Conservation (phyloP, 257 asterid species). For the Rhazya stricta region DNA sequence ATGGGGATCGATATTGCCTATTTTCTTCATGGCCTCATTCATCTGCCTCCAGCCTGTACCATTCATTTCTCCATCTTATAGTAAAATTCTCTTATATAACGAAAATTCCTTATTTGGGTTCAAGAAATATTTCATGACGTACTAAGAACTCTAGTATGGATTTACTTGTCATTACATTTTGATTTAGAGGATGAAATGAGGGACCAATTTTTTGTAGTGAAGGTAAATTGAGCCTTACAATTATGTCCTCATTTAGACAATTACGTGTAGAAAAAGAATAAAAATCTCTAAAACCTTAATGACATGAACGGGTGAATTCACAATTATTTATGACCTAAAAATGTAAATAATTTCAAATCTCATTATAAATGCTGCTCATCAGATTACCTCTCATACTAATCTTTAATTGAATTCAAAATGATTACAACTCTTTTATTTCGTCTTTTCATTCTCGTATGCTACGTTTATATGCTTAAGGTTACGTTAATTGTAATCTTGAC, state of each 20-base stretch:
- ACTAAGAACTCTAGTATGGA: too few species aligned
- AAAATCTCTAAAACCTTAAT: not conserved
- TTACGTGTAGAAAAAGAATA: not conserved
- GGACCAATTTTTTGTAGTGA: not conserved
- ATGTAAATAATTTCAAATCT: not conserved
- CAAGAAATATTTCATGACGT: too few species aligned
- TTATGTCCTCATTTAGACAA: not conserved
- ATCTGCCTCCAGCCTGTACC: slow-evolving; percentile 20
- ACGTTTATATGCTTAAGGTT: too few species aligned
- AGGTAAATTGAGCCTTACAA: not conserved
- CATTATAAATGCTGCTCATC: not conserved
- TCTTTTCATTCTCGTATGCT: too few species aligned
- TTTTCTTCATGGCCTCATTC: slow-evolving; percentile 8
- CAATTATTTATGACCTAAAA: not conserved
- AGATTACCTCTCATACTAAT: too few species aligned
- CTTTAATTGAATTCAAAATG: too few species aligned
- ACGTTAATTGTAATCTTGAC: too few species aligned
- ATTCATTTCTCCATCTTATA: not conserved
- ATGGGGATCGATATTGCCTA: slow-evolving; percentile 15
- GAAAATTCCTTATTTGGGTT: too few species aligned
- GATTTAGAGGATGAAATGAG: not conserved
- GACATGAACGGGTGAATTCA: not conserved
- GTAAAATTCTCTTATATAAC: too few species aligned
- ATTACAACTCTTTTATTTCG: too few species aligned
- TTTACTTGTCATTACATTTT: too few species aligned